Evolutionary conservation across 148 eudicot genomes (phyloP).

Genomic region (Cornus kousa): DNA sequence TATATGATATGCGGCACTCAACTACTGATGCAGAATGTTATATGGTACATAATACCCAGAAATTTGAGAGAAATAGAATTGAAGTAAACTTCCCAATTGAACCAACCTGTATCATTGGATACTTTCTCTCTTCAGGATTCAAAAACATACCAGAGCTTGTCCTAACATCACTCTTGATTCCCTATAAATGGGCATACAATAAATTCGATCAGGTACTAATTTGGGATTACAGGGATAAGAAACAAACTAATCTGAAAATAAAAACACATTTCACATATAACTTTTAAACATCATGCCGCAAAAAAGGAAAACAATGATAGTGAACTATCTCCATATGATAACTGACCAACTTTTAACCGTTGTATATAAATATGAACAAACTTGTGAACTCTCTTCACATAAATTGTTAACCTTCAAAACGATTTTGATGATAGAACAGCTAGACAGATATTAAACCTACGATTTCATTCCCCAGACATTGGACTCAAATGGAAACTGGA

Average conservation of each 20-base stretch:
- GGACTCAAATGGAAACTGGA: background rate
- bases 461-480: too few species aligned
- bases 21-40: too few species aligned
- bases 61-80: background rate
- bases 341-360: background rate
- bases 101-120: slow-evolving; percentile 76
- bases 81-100: background rate
- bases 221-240: background rate
- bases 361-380: background rate
- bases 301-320: too few species aligned
- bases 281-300: background rate
- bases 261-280: background rate
- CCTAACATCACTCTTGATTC: slow-evolving; percentile 79
- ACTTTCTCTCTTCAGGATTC: slow-evolving; percentile 57
- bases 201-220: slow-evolving; percentile 5
- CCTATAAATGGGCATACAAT: slow-evolving; percentile 35
- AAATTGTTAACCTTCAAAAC: background rate
- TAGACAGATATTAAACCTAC: background rate
- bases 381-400: background rate
- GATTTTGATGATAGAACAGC: background rate
- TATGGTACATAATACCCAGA: background rate
- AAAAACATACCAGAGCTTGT: slow-evolving; percentile 99
- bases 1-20: background rate
- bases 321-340: too few species aligned
- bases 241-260: background rate